phyloP scores from a whole-genome alignment of 2,329 filamentous ascomycete species.

The Penicillium sclerotiorum region DNA sequence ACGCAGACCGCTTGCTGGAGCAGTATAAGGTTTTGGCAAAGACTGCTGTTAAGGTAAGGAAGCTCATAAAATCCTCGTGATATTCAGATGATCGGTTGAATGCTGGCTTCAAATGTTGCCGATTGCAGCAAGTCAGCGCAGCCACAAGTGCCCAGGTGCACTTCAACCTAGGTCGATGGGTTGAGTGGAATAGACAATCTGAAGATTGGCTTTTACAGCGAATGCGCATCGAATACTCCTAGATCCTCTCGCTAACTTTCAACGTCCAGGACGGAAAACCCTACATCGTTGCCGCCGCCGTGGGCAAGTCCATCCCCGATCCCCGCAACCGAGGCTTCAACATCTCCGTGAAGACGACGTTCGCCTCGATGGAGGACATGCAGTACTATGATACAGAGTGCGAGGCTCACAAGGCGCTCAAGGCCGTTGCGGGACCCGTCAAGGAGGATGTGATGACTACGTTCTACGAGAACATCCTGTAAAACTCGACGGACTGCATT shows the following conservation, averaged over 20 bases:
- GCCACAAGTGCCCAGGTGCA: too few relatives aligned
- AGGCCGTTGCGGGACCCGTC: constrained; percentile 33
- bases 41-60: constrained; percentile 51
- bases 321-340: constrained; percentile 67
- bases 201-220: too few relatives aligned
- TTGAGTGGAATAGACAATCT: too few relatives aligned
- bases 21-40: constrained; percentile 48
- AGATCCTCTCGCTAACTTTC: too few relatives aligned
- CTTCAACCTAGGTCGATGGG: too few relatives aligned
- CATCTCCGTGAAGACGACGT: constrained; percentile 64
- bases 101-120: background rate
- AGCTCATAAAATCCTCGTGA: too few relatives aligned
- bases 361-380: constrained; percentile 68
- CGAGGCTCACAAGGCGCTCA: constrained; percentile 56
- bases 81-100: background rate
- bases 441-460: constrained; percentile 42
- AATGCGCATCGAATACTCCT: background rate
- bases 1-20: constrained; percentile 48
- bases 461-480: constrained; percentile 42
- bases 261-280: constrained; percentile 71
- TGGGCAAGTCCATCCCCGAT: constrained; percentile 59
- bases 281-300: constrained; percentile 66
- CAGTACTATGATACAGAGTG: constrained; percentile 68
- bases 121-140: too few relatives aligned
- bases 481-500: too few relatives aligned